These are phyloP conservation scores for Aspergillus sclerotialis DNA, from an alignment of 2,329 filamentous ascomycete genomes.

Conservation along the genomic window DNA sequence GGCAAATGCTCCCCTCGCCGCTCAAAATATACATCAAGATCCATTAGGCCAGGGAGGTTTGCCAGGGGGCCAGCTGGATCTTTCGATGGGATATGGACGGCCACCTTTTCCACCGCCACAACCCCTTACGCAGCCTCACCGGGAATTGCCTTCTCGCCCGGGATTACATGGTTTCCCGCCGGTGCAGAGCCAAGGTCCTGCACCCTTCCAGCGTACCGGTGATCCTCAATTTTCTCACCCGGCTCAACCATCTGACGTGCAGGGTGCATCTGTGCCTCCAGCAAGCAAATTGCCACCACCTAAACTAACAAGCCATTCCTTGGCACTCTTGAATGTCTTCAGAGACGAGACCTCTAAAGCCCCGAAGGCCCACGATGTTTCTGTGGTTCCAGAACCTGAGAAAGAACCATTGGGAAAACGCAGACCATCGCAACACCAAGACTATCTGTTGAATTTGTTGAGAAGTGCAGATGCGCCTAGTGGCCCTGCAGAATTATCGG, in stretches of 20 bases:
- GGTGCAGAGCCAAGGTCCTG: slow-evolving; percentile 20
- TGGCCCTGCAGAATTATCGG: slow-evolving; percentile 40
- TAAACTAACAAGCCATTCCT: slow-evolving; percentile 51
- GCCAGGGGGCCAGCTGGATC: slow-evolving; percentile 11
- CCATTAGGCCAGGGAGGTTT: slow-evolving; percentile 7
- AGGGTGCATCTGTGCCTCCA: slow-evolving; percentile 45
- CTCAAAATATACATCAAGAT: slow-evolving; percentile 6
- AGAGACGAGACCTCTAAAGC: slow-evolving; percentile 32
- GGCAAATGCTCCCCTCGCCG: slow-evolving; percentile 3
- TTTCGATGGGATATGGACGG: slow-evolving; percentile 11
- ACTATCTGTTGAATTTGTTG: slow-evolving; percentile 28
- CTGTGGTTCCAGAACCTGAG: slow-evolving; percentile 10
- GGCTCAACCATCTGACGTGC: slow-evolving; percentile 24
- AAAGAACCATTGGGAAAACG: slow-evolving; percentile 8
- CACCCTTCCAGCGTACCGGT: slow-evolving; percentile 42
- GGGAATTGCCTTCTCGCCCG: slow-evolving; percentile 12
- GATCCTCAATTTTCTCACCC: slow-evolving; percentile 38
- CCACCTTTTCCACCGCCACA: slow-evolving; percentile 17
- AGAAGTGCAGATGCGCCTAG: slow-evolving; percentile 16
- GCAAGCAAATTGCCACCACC: slow-evolving; percentile 53
- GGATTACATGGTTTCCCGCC: slow-evolving; percentile 7
- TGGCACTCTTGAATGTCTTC: slow-evolving; percentile 54
- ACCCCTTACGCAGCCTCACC: slow-evolving; percentile 14
- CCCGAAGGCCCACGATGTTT: slow-evolving; percentile 14
- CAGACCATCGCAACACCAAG: slow-evolving; percentile 31